Evolutionary conservation across 2,329 filamentous ascomycete species (phyloP), one percentile per base, ranked within the genome.

Genomic region (Alternaria burnsii): DNA sequence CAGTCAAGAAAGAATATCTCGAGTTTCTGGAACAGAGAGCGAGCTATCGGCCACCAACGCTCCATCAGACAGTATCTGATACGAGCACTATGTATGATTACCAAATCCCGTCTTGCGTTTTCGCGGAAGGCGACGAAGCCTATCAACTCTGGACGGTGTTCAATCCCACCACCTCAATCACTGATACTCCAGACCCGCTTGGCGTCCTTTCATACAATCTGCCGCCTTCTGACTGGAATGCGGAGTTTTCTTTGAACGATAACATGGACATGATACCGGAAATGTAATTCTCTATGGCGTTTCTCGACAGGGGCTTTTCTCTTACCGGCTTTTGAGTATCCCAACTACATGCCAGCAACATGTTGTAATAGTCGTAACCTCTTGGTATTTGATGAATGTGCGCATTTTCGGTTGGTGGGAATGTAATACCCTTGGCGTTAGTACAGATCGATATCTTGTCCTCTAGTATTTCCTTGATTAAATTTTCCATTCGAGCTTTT

Each of bases 1-100:
- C 73, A 4, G 65, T 74, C 24, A 76, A 72, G 58, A 72, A 75
- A 30, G 75, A 77, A 18, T 78, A 77, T 47, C 42, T 66, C 9
- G 75, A 77, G 9, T 75, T 76, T 43, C 56, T 77, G 38, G 62
- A 67, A 3, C 71, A 72, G n/a, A 75, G 73, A 50, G 60, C 67
- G n/a, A 71, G 53, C n/a, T 54, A 69, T 18, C 55, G 60, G 14
- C 63, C 67, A 11, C 58, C 65, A 28, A 46, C 58, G 16, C 58
- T 61, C 10, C 63, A 54, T 1, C 51, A 59, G 16, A 52, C 50
- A 42, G 20, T 48, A 22, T 54, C 59, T 8, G 61, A 61, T 26
- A 20, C 61, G 22, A 32, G 55, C 44, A 64, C 51, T 10, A 48
- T 66, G 28, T 69, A 70, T 47, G 59, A 43, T 10, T 70, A 68